phyloP scores from a whole-genome alignment of 805 yeast species.

The Yarrowia yakushimensis region DNA sequence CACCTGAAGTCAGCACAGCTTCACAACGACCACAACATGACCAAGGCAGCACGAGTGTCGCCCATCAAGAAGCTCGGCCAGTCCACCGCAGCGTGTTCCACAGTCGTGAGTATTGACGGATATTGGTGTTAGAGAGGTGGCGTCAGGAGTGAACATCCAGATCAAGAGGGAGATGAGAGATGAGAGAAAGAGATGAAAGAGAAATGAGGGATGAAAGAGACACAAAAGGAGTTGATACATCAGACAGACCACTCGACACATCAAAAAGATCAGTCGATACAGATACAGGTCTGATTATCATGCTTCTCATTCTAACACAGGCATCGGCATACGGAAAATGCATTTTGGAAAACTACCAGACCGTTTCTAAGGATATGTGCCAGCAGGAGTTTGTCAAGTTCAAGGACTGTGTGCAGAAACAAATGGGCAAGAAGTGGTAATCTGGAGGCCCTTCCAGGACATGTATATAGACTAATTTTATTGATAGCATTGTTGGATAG shows the following conservation, averaged over 20 bases:
- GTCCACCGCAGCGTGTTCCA: conserved; percentile 13
- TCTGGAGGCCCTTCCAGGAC: not conserved
- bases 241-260: no score
- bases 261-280: no score
- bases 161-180: no score
- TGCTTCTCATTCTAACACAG: conserved; percentile 14
- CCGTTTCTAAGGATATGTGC: conserved; percentile 26
- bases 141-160: no score
- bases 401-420: conserved; percentile 27
- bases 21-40: not conserved
- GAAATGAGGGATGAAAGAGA: no score
- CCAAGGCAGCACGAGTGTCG: conserved; percentile 17
- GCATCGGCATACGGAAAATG: conserved; percentile 26
- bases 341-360: conserved; percentile 25
- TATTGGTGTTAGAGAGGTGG: no score
- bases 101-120: conserved; percentile 16
- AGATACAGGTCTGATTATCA: no score
- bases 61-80: conserved; percentile 20
- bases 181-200: no score
- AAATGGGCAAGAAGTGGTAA: conserved; percentile 24
- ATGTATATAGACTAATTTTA: conserved; percentile 1
- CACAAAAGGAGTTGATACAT: no score
- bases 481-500: no score
- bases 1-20: not conserved
- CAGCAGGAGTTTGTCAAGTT: conserved; percentile 26